These are phyloP conservation scores for Corchorus olitorius DNA, from an alignment of 345 rosid genomes.

Conservation along the genomic window DNA sequence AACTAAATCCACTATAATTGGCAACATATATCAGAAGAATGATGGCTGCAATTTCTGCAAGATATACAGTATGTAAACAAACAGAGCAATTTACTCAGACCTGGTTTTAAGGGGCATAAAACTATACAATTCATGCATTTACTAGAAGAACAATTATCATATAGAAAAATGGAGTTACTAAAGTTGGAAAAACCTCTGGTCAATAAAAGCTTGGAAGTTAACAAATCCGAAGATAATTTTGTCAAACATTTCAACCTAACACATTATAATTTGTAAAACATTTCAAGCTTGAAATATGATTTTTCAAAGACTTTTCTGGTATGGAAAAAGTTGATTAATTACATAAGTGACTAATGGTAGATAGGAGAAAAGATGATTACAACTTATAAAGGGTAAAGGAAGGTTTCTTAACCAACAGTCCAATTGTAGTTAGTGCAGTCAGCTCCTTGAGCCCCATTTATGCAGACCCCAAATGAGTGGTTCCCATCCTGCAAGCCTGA, in stretches of 20 bases:
- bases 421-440: constrained; percentile 69
- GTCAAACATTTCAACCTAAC: neutral
- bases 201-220: neutral
- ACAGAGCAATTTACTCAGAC: neutral
- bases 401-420: constrained; percentile 73
- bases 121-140: neutral
- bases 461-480: constrained; percentile 78
- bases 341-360: neutral
- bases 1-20: constrained; percentile 1
- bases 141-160: neutral
- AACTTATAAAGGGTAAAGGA: constrained; percentile 25
- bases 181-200: neutral
- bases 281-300: neutral
- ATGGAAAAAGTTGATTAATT: neutral
- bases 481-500: constrained; percentile 66
- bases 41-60: neutral
- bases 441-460: constrained; percentile 46
- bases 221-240: neutral
- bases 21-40: neutral
- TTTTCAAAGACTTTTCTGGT: neutral
- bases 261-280: neutral
- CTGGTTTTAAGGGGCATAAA: neutral
- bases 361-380: constrained; percentile 8
- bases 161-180: neutral
- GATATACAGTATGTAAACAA: neutral